Conservation (phyloP, 768 basidiomycete genomes). For the Psilocybe azurescens region DNA sequence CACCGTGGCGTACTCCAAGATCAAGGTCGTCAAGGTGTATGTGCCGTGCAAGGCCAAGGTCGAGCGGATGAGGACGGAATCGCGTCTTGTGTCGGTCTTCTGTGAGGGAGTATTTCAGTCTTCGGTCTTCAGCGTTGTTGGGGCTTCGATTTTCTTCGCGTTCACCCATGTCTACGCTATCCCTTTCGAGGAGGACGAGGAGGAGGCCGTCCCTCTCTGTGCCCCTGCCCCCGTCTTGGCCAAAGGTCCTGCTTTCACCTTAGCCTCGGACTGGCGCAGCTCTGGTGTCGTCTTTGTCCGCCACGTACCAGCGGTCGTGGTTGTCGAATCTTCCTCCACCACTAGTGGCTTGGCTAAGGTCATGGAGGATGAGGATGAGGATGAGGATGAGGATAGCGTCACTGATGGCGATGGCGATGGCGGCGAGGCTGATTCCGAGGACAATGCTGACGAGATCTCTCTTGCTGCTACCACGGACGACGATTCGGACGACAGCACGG, state of each 20-base stretch:
- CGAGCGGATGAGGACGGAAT: neutral
- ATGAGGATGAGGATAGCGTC: neutral
- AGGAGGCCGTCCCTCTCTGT: neutral
- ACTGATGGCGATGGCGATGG: neutral
- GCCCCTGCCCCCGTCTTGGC: neutral
- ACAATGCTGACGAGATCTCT: neutral
- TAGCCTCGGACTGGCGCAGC: neutral
- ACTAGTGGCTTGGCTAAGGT: neutral
- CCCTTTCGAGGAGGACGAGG: neutral
- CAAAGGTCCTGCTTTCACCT: neutral
- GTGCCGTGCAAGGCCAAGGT: neutral
- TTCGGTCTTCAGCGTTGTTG: neutral
- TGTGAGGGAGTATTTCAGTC: neutral
- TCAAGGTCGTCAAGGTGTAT: neutral
- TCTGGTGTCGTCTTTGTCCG: neutral
- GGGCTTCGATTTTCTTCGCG: neutral
- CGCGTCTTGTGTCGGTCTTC: neutral
- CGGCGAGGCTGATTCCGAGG: neutral
- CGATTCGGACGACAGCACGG: no score
- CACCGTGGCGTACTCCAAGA: neutral
- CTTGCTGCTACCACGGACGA: no score
- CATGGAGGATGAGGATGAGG: neutral
- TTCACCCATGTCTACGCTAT: slow-evolving; percentile 1
- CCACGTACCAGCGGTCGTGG: neutral
- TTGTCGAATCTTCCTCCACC: neutral